Conservation (phyloP, 148 eudicot genomes). For the Vaccinium corymbosum region DNA sequence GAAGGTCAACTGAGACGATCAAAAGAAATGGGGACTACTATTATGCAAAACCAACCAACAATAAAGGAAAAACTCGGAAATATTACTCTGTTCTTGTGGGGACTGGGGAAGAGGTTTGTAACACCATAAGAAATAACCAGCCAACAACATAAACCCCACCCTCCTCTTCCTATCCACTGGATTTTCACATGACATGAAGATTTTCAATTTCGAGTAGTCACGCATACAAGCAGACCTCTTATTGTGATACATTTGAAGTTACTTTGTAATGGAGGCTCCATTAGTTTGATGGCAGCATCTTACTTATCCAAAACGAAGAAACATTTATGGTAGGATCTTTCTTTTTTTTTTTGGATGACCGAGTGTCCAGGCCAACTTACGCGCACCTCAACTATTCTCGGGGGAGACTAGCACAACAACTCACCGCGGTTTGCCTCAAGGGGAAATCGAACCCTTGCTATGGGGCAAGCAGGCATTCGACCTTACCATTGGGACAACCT, state of each 20-base stretch:
- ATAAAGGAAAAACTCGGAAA: background rate
- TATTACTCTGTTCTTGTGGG: background rate
- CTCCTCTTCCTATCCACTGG: background rate
- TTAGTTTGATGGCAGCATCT: background rate
- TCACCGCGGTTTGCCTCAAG: too few relatives aligned
- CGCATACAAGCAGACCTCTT: background rate
- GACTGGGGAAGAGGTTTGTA: background rate
- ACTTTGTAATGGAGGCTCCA: background rate
- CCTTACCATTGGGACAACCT: too few relatives aligned
- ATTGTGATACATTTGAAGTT: background rate
- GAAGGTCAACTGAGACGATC: background rate
- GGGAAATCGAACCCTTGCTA: too few relatives aligned
- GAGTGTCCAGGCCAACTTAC: too few relatives aligned
- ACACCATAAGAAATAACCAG: background rate
- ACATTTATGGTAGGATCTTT: too few relatives aligned
- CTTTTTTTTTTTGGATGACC: too few relatives aligned
- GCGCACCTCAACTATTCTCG: too few relatives aligned
- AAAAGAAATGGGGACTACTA: background rate
- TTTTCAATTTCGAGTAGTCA: background rate
- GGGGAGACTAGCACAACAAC: too few relatives aligned
- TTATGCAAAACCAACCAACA: background rate
- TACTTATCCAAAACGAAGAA: background rate
- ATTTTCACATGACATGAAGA: background rate
- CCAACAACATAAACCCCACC: background rate
- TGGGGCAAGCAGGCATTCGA: too few relatives aligned